These are phyloP conservation scores for Lepidium aucheri DNA, from an alignment of 345 rosid genomes.

Conservation along the genomic window DNA sequence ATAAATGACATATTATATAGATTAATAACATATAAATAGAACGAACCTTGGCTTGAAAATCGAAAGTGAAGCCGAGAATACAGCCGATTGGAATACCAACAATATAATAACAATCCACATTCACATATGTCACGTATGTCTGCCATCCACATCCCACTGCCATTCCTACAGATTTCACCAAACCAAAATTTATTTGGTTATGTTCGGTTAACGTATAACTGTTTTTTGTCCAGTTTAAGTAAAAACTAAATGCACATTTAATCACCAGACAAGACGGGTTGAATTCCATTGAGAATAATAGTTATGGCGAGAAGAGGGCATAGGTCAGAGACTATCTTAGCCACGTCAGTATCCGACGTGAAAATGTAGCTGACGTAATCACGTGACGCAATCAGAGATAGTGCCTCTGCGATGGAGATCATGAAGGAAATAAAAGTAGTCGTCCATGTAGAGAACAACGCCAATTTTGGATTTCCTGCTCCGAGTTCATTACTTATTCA, in stretches of 20 bases:
- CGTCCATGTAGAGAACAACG: slow-evolving; percentile 39
- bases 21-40: background rate
- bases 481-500: slow-evolving; percentile 74
- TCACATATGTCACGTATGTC: slow-evolving; percentile 55
- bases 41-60: slow-evolving; percentile 45
- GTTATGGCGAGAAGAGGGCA: slow-evolving; percentile 53
- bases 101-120: slow-evolving; percentile 52
- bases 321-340: slow-evolving; percentile 53
- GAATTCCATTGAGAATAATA: slow-evolving; percentile 52
- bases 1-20: background rate
- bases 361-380: slow-evolving; percentile 43
- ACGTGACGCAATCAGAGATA: slow-evolving; percentile 21
- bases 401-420: slow-evolving; percentile 29
- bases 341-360: slow-evolving; percentile 49
- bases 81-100: slow-evolving; percentile 51
- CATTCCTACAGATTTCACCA: slow-evolving; percentile 38
- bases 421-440: slow-evolving; percentile 37
- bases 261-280: slow-evolving; percentile 62
- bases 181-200: background rate
- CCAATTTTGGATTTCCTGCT: slow-evolving; percentile 54
- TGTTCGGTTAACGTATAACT: background rate
- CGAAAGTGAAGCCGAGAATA: slow-evolving; percentile 49
- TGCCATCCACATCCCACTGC: slow-evolving; percentile 86
- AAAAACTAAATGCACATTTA: background rate
- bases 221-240: background rate